Base-by-base conservation (phyloP, 2,329 filamentous ascomycete species). In the Dactylellina cionopaga region DNA sequence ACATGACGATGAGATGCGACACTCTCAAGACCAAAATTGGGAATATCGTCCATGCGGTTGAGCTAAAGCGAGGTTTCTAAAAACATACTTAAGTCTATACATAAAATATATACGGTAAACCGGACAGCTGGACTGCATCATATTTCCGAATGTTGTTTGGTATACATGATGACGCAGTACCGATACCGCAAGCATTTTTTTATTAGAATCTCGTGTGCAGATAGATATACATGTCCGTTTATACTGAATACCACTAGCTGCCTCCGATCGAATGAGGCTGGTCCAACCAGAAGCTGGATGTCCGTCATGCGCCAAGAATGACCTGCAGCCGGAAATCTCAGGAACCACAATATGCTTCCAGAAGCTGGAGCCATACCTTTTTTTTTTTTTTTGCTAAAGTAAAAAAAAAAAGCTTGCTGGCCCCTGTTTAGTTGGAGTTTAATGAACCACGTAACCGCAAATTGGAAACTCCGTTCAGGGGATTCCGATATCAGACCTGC, bases 21-120 rank as follows among this genome's bases (percentile, higher is more conserved):
- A 85, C 84, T 6, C 80, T 94, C 74, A 93, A 92, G 80, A 85
- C 84, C 31, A 93, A 92, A 81, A 88, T 92, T 77, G 90, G 90
- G 4, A 93, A 92, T 77, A 80, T 84, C 13, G 85, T 93, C 15
- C 76, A 80, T 51, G 62, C 64, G 6, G 49, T 77, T 24, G 55
- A 60, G 46, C 35, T 73, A 15, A 58, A 31, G 31, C 47, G 46
- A 39, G 19, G 22, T 7, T 63, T 52, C n/a, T 63, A 46, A 63
- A 19, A 22, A 13, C 27, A 17, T 9, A 31, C 15, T n/a, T 11
- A 35, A 6, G 31, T 7, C 31, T 13, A 35, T 35, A 35, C n/a
- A n/a, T n/a, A n/a, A n/a, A n/a, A n/a, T n/a, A 55, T 55, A 55
- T 39, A 41, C 19, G 35, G 22, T 27, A 35, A 35, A 55, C 33